phyloP scores from a whole-genome alignment of 2,329 filamentous ascomycete species.

The Verticillium nubilum region DNA sequence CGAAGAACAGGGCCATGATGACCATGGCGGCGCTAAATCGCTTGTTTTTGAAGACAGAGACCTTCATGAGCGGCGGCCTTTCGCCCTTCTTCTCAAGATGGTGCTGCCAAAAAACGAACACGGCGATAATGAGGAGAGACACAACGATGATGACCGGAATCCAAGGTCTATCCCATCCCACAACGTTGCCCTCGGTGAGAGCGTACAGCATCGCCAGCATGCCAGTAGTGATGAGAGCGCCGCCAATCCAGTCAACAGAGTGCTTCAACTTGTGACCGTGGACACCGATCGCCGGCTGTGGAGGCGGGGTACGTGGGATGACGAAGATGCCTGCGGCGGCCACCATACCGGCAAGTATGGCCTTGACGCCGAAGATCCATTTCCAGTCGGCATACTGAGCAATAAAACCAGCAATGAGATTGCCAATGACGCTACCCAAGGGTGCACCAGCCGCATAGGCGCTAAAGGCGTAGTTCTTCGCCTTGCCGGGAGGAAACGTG shows the following conservation, averaged over 20 bases:
- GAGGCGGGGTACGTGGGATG: constrained; percentile 40
- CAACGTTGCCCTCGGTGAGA: constrained; percentile 63
- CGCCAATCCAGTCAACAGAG: constrained; percentile 63
- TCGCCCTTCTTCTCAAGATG: constrained; percentile 48
- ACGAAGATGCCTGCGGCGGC: constrained; percentile 52
- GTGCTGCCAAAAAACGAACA: constrained; percentile 57
- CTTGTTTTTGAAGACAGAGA: constrained; percentile 55
- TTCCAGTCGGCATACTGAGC: constrained; percentile 58
- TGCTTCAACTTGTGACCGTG: constrained; percentile 26
- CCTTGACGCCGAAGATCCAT: constrained; percentile 62
- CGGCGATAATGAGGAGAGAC: constrained; percentile 47
- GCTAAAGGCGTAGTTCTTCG: constrained; percentile 67
- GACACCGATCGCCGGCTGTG: constrained; percentile 25
- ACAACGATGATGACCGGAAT: constrained; percentile 54
- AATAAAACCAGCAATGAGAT: constrained; percentile 58
- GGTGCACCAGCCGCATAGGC: constrained; percentile 60
- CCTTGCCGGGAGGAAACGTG: constrained; percentile 61
- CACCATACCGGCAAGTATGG: constrained; percentile 52
- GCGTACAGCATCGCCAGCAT: constrained; percentile 60
- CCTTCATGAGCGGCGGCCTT: constrained; percentile 57
- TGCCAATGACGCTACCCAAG: constrained; percentile 59
- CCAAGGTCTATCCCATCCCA: constrained; percentile 62
- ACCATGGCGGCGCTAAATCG: constrained; percentile 58
- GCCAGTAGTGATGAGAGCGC: constrained; percentile 54
- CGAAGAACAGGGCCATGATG: constrained; percentile 63